Conservation (phyloP, 352 stramenopile genomes). For the Phytophthora citrophthora region DNA sequence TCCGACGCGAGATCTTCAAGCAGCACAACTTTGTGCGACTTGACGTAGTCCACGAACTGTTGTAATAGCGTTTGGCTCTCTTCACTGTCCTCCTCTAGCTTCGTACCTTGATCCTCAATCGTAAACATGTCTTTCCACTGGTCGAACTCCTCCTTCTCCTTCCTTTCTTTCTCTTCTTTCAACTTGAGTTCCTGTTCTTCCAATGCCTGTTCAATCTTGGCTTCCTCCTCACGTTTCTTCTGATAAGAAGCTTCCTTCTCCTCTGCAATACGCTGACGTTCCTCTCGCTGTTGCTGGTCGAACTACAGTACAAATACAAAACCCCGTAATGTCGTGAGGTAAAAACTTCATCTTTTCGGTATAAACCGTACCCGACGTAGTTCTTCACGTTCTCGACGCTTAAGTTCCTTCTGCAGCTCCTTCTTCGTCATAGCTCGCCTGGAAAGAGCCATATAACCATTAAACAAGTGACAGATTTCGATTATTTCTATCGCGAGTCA, state of each 20-base stretch:
- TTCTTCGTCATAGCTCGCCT: slow-evolving; percentile 75
- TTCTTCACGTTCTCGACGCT: slow-evolving; percentile 77
- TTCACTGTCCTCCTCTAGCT: slow-evolving; percentile 57
- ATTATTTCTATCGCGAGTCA: slow-evolving; percentile 2
- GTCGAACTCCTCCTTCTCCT: slow-evolving; percentile 79
- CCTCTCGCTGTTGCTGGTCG: slow-evolving; percentile 70
- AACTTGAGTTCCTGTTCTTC: slow-evolving; percentile 55
- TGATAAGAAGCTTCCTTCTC: slow-evolving; percentile 67
- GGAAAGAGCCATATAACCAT: not conserved
- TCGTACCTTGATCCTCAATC: slow-evolving; percentile 69
- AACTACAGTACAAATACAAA: slow-evolving; percentile 46
- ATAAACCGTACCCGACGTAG: slow-evolving; percentile 55
- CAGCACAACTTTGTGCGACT: slow-evolving; percentile 78
- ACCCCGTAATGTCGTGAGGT: not conserved
- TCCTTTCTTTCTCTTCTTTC: slow-evolving; percentile 58
- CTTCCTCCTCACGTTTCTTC: slow-evolving; percentile 71
- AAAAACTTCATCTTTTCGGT: not conserved
- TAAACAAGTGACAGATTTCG: not conserved
- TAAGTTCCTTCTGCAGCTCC: slow-evolving; percentile 81
- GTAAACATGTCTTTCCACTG: slow-evolving; percentile 82
- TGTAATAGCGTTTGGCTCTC: slow-evolving; percentile 71
- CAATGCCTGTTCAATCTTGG: slow-evolving; percentile 45
- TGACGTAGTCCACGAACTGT: slow-evolving; percentile 78
- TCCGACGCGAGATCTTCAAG: slow-evolving; percentile 73
- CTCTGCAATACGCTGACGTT: slow-evolving; percentile 54